A percentile compares a stretch with the other conserved stretches of the same genome.
These are phyloP conservation scores for Micractinium sp. DNA, from an alignment of 139 green algal species.

Conservation along the genomic window DNA sequence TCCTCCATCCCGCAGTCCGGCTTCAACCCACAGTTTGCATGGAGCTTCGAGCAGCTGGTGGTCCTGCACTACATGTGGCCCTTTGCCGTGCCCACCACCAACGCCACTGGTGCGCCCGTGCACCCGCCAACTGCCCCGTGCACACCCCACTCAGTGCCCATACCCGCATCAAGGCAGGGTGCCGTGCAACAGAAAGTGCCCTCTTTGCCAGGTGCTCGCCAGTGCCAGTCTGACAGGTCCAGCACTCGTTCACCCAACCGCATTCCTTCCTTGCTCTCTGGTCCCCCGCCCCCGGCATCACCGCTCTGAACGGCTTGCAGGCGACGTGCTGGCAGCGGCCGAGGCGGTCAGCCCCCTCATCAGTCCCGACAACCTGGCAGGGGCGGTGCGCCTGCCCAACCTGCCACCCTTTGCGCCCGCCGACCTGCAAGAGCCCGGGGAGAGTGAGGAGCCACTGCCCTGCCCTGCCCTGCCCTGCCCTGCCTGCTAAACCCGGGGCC, in stretches of 20 bases:
- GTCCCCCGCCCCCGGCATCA: too few species aligned
- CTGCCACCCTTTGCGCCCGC: not conserved
- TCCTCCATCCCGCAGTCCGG: not conserved
- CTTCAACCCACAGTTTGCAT: constrained; percentile 38
- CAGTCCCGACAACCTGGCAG: not conserved
- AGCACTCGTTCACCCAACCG: not conserved
- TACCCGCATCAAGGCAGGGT: not conserved
- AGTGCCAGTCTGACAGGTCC: too few species aligned
- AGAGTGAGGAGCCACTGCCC: not conserved
- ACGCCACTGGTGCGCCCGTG: not conserved
- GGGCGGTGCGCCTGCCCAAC: not conserved
- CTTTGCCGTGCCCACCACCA: not conserved
- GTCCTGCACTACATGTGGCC: constrained; percentile 28
- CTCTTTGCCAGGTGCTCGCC: too few species aligned
- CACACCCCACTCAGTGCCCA: not conserved
- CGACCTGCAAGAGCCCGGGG: not conserved
- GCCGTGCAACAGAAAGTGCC: not conserved
- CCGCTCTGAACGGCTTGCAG: not conserved
- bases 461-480: not conserved
- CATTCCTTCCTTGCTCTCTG: not conserved
- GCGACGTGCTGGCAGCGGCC: not conserved
- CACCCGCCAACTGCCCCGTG: too few species aligned
- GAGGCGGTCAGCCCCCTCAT: constrained; percentile 2
- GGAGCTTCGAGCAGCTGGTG: constrained; percentile 31
- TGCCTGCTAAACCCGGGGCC: not conserved